phyloP scores from a whole-genome alignment of 139 green algal genomes.

The Chlorella sp. region DNA sequence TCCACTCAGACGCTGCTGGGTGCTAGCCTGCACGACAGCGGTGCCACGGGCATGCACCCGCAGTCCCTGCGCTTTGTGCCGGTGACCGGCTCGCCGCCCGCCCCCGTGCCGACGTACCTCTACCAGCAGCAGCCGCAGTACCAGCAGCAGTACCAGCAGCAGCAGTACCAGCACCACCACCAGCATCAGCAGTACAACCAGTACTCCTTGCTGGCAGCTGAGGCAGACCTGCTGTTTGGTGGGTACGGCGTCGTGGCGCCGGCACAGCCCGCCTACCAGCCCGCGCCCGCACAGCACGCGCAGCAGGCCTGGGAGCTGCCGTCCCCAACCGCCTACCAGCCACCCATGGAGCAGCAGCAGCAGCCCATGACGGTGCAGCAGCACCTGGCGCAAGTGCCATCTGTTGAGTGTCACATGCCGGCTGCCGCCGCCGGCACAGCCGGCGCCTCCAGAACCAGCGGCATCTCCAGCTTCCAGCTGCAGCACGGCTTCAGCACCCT shows the following conservation, averaged over 20 bases:
- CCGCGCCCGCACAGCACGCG: background rate
- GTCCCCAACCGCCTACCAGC: background rate
- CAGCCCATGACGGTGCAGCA: no score
- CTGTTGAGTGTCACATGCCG: background rate
- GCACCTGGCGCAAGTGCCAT: background rate
- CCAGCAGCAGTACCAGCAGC: background rate
- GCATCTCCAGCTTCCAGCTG: background rate
- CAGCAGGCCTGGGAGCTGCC: background rate
- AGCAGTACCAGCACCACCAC: background rate
- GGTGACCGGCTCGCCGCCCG: background rate
- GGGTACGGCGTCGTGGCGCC: background rate
- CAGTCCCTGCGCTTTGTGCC: slow-evolving; percentile 23
- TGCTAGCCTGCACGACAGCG: slow-evolving; percentile 11
- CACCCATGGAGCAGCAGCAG: no score
- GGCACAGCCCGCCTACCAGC: background rate
- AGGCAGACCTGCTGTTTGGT: background rate
- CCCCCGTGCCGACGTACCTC: background rate
- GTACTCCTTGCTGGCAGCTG: background rate
- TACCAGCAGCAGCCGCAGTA: background rate
- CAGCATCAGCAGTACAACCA: background rate
- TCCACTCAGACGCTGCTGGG: slow-evolving; percentile 36
- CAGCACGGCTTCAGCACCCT: background rate
- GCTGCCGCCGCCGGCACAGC: background rate
- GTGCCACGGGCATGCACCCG: background rate
- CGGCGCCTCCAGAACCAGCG: background rate